phyloP scores from a whole-genome alignment of 2,329 filamentous ascomycete genomes.

The Fusarium protoensiforme region DNA sequence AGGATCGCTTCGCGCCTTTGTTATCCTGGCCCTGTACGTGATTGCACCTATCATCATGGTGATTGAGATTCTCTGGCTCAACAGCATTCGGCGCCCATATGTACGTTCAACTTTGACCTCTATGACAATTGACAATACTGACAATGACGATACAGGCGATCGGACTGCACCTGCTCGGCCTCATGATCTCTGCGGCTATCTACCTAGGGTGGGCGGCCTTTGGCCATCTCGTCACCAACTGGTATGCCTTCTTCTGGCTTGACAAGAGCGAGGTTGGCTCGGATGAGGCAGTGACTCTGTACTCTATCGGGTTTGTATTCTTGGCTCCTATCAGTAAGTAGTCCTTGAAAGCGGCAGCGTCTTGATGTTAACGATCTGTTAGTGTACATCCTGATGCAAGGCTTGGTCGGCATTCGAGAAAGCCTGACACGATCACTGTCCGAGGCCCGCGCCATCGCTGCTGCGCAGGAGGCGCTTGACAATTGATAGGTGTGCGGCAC shows the following conservation, averaged over 20 bases:
- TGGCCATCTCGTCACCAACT: constrained; percentile 58
- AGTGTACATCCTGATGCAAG: constrained; percentile 63
- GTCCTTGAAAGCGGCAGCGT: background rate
- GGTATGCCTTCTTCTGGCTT: constrained; percentile 63
- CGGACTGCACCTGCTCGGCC: constrained; percentile 54
- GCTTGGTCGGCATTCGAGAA: constrained; percentile 62
- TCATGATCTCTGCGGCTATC: constrained; percentile 53
- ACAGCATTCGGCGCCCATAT: constrained; percentile 63
- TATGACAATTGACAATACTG: background rate
- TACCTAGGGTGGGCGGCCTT: constrained; percentile 63
- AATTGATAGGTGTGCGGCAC: constrained; percentile 9
- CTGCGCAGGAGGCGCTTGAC: constrained; percentile 39
- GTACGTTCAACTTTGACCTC: constrained; percentile 48
- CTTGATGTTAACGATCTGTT: constrained; percentile 27
- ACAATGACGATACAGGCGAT: constrained; percentile 53
- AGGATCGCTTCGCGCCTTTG: constrained; percentile 59
- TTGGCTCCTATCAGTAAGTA: constrained; percentile 59
- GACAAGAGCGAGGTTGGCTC: constrained; percentile 57
- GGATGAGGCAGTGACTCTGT: constrained; percentile 56
- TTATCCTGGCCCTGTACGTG: constrained; percentile 58
- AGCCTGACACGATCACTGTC: constrained; percentile 45
- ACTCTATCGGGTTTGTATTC: constrained; percentile 57
- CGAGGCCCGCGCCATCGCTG: constrained; percentile 39
- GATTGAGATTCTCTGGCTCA: constrained; percentile 60
- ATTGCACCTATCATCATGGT: constrained; percentile 56